Evolutionary conservation across 257 asterid species (phyloP).

Genomic region (Plantago ovata): DNA sequence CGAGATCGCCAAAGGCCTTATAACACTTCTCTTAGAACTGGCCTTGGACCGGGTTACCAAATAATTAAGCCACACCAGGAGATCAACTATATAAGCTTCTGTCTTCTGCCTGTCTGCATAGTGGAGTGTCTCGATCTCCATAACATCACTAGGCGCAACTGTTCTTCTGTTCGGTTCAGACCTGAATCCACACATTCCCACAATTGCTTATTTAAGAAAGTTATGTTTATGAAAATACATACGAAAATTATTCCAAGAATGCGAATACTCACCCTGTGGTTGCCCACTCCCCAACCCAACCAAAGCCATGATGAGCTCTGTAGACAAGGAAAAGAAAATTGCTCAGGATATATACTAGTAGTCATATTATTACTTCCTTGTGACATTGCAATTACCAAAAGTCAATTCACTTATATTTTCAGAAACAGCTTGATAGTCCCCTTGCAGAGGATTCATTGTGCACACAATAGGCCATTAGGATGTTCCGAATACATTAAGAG

Average conservation of each 20-base stretch:
- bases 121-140: slow-evolving; percentile 72
- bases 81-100: slow-evolving; percentile 54
- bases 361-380: background rate
- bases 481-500: background rate
- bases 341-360: background rate
- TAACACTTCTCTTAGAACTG: slow-evolving; percentile 21
- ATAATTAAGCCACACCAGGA: slow-evolving; percentile 63
- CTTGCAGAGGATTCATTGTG: background rate
- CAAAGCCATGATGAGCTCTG: slow-evolving; percentile 88
- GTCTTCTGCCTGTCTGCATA: slow-evolving; percentile 66
- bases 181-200: slow-evolving; percentile 33
- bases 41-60: slow-evolving; percentile 50
- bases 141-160: slow-evolving; percentile 39
- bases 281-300: slow-evolving; percentile 97
- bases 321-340: slow-evolving; percentile 11
- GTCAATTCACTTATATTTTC: too few species aligned
- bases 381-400: too few species aligned
- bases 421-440: too few species aligned
- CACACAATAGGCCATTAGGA: background rate
- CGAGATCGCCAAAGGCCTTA: slow-evolving; percentile 27
- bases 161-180: slow-evolving; percentile 45
- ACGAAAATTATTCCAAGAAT: background rate
- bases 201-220: background rate
- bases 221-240: background rate
- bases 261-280: slow-evolving; percentile 55